Percentiles rank a stretch among this genome's conserved stretches.
These are phyloP conservation scores for Colletotrichum phormii DNA, from an alignment of 2,329 filamentous ascomycete genomes.

Conservation along the genomic window DNA sequence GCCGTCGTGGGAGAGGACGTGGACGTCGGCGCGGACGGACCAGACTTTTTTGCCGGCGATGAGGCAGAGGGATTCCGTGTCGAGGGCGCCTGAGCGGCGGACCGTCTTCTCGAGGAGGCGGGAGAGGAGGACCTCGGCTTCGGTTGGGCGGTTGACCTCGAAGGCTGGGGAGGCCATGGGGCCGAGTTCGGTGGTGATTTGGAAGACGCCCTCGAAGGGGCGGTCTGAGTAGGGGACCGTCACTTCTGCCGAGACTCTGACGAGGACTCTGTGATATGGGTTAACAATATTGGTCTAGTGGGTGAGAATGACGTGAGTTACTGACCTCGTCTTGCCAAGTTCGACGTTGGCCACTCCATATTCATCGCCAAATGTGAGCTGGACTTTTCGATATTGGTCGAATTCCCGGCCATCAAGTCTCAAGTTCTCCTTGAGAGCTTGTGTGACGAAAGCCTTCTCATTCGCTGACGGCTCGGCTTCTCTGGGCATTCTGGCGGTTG, in stretches of 20 bases:
- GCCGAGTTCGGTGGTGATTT: slow-evolving; percentile 89
- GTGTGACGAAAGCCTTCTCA: slow-evolving; percentile 86
- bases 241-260: slow-evolving; percentile 88
- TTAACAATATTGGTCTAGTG: slow-evolving; percentile 1
- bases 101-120: slow-evolving; percentile 94
- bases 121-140: slow-evolving; percentile 86
- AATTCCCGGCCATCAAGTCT: slow-evolving; percentile 86
- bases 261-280: slow-evolving; percentile 73
- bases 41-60: slow-evolving; percentile 92
- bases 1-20: slow-evolving; percentile 91
- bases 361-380: slow-evolving; percentile 87
- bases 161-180: slow-evolving; percentile 93
- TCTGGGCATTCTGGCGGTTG: slow-evolving; percentile 77
- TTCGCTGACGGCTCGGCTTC: slow-evolving; percentile 91
- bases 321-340: slow-evolving; percentile 89
- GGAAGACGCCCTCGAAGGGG: slow-evolving; percentile 95
- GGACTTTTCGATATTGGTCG: slow-evolving; percentile 82
- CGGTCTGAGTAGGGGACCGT: slow-evolving; percentile 87
- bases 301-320: not conserved
- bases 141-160: slow-evolving; percentile 85
- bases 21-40: slow-evolving; percentile 89
- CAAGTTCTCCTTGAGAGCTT: slow-evolving; percentile 83
- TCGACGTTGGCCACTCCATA: slow-evolving; percentile 90
- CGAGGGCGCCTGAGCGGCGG: slow-evolving; percentile 89
- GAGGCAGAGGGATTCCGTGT: slow-evolving; percentile 96